phyloP scores from a whole-genome alignment of 2,329 filamentous ascomycete species.

The Xenoacremonium recifei region DNA sequence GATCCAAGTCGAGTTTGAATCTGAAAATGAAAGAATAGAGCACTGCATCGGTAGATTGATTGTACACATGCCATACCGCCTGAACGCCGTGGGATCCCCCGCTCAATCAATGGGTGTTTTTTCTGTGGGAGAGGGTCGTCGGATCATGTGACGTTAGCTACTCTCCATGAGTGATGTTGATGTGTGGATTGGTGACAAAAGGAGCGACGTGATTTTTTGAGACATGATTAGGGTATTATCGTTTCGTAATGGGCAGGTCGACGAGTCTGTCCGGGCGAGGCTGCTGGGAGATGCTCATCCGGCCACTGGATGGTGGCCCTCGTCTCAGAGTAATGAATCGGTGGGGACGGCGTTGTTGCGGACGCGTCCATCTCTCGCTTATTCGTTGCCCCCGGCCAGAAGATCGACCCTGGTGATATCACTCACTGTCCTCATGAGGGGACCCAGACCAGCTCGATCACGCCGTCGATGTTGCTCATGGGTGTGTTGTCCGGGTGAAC shows the following conservation, averaged over 20 bases:
- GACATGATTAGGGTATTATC: not conserved
- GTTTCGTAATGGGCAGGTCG: not conserved
- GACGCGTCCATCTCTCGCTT: not conserved
- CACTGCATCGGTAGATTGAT: not conserved
- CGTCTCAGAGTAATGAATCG: not conserved
- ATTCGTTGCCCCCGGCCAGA: not conserved
- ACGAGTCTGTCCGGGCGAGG: not conserved
- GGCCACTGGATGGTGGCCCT: not conserved
- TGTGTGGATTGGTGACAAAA: not conserved
- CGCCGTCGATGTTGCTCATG: slow-evolving; percentile 53
- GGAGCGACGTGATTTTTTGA: not conserved
- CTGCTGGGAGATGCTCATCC: not conserved
- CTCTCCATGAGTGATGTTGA: no score
- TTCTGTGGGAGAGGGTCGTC: not conserved
- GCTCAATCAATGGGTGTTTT: not conserved
- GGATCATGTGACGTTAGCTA: not conserved
- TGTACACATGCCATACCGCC: no score
- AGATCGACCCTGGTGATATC: no score
- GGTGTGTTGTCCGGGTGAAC: slow-evolving; percentile 41
- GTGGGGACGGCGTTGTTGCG: not conserved
- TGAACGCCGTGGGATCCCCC: not conserved
- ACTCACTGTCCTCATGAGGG: slow-evolving; percentile 21
- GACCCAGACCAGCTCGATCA: slow-evolving; percentile 58
- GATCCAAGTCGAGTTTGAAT: no score
- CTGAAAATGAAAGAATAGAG: no score